phyloP scores from a whole-genome alignment of 1,284 basidiomycete genomes.

The Bjerkandera adusta region DNA sequence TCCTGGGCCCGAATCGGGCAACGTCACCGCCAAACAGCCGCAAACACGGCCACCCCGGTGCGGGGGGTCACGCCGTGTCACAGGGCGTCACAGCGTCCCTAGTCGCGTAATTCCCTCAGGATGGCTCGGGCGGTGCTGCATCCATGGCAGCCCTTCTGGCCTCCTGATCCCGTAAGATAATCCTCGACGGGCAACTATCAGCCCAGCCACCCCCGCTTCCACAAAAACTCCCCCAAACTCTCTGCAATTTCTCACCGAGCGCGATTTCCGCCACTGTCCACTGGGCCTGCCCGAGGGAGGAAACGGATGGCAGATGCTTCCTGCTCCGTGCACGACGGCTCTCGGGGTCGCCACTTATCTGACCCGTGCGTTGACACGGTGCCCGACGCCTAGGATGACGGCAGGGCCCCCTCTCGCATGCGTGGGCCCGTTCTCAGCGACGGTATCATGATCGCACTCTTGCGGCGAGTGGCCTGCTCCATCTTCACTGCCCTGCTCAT shows the following conservation, averaged over 20 bases:
- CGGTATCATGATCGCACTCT: too few species aligned
- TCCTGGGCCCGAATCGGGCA: constrained; percentile 1
- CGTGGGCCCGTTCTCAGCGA: too few species aligned
- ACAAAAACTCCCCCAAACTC: too few species aligned
- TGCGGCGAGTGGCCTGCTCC: too few species aligned
- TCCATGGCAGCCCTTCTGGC: neutral
- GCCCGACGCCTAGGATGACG: too few species aligned
- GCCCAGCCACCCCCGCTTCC: too few species aligned
- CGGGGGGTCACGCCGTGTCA: constrained; percentile 4
- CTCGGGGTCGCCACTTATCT: too few species aligned
- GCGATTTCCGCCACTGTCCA: constrained; percentile 7
- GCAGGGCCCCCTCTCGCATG: too few species aligned
- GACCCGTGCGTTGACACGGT: too few species aligned
- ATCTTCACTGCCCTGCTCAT: too few species aligned
- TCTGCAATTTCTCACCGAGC: neutral
- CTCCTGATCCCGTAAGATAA: constrained; percentile 12
- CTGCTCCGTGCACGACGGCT: too few species aligned
- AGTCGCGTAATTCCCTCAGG: constrained; percentile 19
- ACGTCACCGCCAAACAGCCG: constrained; percentile 2
- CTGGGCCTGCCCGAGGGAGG: neutral
- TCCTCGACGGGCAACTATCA: neutral
- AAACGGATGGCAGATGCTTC: too few species aligned
- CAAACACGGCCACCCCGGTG: constrained; percentile 8
- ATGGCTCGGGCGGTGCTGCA: neutral
- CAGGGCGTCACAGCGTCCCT: constrained; percentile 6